Base-by-base conservation (phyloP, 345 rosid genomes). In the Eucalyptus cladocalyx region DNA sequence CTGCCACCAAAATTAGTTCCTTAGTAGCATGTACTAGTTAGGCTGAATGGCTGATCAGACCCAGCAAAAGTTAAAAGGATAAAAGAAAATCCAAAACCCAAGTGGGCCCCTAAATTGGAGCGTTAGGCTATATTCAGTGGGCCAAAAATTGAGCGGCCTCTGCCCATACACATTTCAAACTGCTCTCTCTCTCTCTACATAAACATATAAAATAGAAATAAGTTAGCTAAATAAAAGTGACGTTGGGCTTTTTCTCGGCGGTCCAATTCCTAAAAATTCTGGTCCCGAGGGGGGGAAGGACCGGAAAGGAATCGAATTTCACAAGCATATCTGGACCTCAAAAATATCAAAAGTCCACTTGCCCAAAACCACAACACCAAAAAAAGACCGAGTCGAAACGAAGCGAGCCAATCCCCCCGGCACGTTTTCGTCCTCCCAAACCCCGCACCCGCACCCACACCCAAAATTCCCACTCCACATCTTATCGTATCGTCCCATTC, bases 141-240 rank as follows among this genome's bases (percentile, higher is more conserved):
- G 47, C 83, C 14, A 21, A 76, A 72, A 76, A 19, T 19, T 1
- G 83, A 6, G 6, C 2, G 47, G 83, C 83, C 81, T 37, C 24
- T 76, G 13, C 83, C 83, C 83, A 37, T 37, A 23, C 7, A 19
- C 15, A 72, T 9, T 72, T 34, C 45, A 72, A 37, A 72, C 1
- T 7, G 43, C 11, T 5, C 24, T 19, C 37, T 16, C 40, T 69
- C 23, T 69, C 2, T 34, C 21, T 6, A 19, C 45, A 37, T 21
- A 72, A 4, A 37, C 42, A 69, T 4, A n/a, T n/a, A 18, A 32
- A 13, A 18, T 9, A 34, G 0, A 18, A 69, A 10, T 0, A 72
- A 34, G 9, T 0, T 0, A 32, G 58, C 11, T 8, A 32, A 16
- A 67, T 65, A 3, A n/a, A 32, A 69, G 19, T 34, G 5, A 32